Percentiles rank a stretch among this genome's conserved stretches.
Conservation (phyloP, 345 rosid species). For the Lumnitzera racemosa region DNA sequence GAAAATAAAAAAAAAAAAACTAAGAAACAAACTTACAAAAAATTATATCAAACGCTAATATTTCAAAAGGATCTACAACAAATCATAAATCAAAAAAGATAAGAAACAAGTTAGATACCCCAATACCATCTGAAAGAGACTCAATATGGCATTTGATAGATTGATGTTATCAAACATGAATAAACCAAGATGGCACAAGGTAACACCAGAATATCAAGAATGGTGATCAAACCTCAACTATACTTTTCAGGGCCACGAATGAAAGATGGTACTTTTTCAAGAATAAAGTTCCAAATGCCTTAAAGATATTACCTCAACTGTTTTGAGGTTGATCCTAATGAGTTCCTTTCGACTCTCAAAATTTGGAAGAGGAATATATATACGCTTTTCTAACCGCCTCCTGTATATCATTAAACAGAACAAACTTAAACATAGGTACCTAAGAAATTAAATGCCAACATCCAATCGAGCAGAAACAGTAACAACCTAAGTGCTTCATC, state of each 20-base stretch:
- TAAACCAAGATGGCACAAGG: not conserved
- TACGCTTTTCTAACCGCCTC: slow-evolving; percentile 99
- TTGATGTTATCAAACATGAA: not conserved
- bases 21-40: too few relatives aligned
- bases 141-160: too few relatives aligned
- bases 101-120: too few relatives aligned
- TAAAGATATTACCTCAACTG: slow-evolving; percentile 63
- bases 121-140: too few relatives aligned
- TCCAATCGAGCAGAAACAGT: not conserved
- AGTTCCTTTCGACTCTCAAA: slow-evolving; percentile 97
- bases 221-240: too few relatives aligned
- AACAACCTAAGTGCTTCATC: slow-evolving; percentile 92
- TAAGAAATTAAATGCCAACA: slow-evolving; percentile 7
- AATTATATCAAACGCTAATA: too few relatives aligned
- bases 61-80: too few relatives aligned
- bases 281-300: too few relatives aligned
- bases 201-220: not conserved
- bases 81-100: too few relatives aligned
- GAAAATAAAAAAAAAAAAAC: too few relatives aligned
- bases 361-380: slow-evolving; percentile 97
- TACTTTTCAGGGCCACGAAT: too few relatives aligned
- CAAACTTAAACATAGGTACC: not conserved
- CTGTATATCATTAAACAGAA: slow-evolving; percentile 34
- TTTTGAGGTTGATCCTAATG: slow-evolving; percentile 86
- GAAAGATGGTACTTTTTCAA: too few relatives aligned